These are phyloP conservation scores for Daldinia concentrica DNA, from an alignment of 495 filamentous ascomycete genomes.

Conservation along the genomic window DNA sequence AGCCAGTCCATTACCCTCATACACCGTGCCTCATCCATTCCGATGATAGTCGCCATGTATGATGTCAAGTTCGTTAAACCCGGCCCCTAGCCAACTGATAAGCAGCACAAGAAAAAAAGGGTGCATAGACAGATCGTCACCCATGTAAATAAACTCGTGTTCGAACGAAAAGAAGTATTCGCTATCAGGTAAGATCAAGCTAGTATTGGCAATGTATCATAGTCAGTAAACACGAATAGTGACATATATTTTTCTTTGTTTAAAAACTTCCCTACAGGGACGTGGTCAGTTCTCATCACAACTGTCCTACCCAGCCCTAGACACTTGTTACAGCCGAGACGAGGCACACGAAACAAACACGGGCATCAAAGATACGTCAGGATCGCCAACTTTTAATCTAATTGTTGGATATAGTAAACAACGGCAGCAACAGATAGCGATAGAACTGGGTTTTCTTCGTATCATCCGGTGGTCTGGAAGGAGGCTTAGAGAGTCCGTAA, in stretches of 20 bases:
- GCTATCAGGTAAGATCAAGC: slow-evolving; percentile 6
- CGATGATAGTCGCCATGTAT: neutral
- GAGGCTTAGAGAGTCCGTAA: slow-evolving; percentile 5
- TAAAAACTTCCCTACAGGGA: slow-evolving; percentile 17
- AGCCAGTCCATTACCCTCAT: slow-evolving; percentile 6
- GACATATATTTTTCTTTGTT: slow-evolving; percentile 13
- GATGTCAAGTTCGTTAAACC: slow-evolving; percentile 1
- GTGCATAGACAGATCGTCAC: neutral
- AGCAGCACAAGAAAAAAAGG: neutral
- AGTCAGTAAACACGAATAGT: slow-evolving; percentile 11
- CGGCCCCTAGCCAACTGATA: neutral
- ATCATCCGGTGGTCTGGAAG: slow-evolving; percentile 6
- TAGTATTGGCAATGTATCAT: slow-evolving; percentile 14
- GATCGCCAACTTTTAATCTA: slow-evolving; percentile 36
- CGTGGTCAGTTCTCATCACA: slow-evolving; percentile 10
- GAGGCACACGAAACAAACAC: slow-evolving; percentile 41
- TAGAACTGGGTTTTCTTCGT: slow-evolving; percentile 2
- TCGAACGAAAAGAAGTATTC: neutral
- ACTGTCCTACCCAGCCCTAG: slow-evolving; percentile 15
- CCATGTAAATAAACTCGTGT: neutral
- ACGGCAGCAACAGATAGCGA: neutral
- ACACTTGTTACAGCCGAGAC: slow-evolving; percentile 25
- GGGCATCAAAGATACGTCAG: slow-evolving; percentile 30
- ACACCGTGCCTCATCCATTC: neutral
- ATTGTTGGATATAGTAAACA: slow-evolving; percentile 11